phyloP scores from a whole-genome alignment of 345 rosid genomes.

The Corchorus olitorius region DNA sequence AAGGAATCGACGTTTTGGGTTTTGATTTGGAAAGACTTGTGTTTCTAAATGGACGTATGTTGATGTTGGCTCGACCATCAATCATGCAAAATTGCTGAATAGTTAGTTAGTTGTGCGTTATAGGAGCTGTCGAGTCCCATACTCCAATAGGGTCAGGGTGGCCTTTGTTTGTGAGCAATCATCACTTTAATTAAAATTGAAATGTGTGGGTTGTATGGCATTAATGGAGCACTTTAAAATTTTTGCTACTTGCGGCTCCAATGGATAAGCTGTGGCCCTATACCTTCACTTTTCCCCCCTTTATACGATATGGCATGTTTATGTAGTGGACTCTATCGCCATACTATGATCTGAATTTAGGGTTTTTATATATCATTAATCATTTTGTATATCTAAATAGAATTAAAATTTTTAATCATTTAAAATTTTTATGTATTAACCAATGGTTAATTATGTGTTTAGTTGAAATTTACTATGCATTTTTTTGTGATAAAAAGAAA shows the following conservation, averaged over 20 bases:
- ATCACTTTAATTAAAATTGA: not conserved
- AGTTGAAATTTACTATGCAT: too few relatives aligned
- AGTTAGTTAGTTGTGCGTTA: not conserved
- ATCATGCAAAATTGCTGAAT: not conserved
- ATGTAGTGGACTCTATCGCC: not conserved
- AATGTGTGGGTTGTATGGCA: not conserved
- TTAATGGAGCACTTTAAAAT: not conserved
- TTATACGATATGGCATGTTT: too few relatives aligned
- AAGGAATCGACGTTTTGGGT: not conserved
- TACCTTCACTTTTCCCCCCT: too few relatives aligned
- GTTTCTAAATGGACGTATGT: not conserved
- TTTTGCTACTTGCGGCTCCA: not conserved
- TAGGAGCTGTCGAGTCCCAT: not conserved
- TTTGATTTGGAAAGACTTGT: not conserved
- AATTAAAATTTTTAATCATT: too few relatives aligned
- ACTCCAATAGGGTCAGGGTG: not conserved
- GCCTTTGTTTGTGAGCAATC: not conserved
- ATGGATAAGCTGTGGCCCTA: constrained; percentile 8
- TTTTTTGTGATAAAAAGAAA: too few relatives aligned
- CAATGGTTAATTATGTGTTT: too few relatives aligned
- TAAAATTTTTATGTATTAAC: too few relatives aligned
- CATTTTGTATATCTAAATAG: too few relatives aligned
- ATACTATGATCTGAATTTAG: too few relatives aligned
- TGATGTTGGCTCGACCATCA: not conserved
- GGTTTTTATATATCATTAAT: too few relatives aligned